Evolutionary conservation across 164 flowering plant species (phyloP).

Genomic region (Liquidambar formosana): DNA sequence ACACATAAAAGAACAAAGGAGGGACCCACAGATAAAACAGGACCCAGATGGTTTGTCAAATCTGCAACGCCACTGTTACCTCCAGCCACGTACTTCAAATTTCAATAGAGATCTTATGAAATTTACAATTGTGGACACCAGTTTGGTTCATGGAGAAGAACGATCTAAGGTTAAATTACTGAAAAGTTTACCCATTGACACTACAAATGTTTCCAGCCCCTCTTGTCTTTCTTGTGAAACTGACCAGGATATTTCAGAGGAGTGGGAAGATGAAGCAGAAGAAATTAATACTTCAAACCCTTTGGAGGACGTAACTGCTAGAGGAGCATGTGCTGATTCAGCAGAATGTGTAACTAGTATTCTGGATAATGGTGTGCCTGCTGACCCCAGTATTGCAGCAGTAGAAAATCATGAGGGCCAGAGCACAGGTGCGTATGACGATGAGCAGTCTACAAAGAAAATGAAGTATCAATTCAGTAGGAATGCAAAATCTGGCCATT

Average conservation of each 20-base stretch:
- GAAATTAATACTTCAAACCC: constrained; percentile 7
- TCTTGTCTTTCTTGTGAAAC: constrained; percentile 18
- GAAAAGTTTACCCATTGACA: constrained; percentile 14
- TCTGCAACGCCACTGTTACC: constrained; percentile 17
- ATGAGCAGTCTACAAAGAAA: not conserved
- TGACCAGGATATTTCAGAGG: constrained; percentile 17
- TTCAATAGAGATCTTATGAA: constrained; percentile 4
- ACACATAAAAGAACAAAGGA: not conserved
- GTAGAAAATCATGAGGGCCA: constrained; percentile 12
- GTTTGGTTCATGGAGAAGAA: constrained; percentile 10
- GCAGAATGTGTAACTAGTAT: constrained; percentile 13
- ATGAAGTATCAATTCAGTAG: constrained; percentile 6
- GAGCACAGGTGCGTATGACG: not conserved
- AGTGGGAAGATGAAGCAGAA: constrained; percentile 14
- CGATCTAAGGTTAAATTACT: constrained; percentile 20
- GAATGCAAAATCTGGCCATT: constrained; percentile 9
- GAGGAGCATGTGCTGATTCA: constrained; percentile 16
- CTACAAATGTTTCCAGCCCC: constrained; percentile 4
- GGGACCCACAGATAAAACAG: not conserved
- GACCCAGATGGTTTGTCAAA: constrained; percentile 7
- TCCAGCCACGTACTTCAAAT: constrained; percentile 17
- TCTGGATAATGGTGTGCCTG: constrained; percentile 1
- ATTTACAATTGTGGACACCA: constrained; percentile 31
- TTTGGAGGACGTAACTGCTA: constrained; percentile 1
- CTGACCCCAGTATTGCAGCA: not conserved